These are phyloP conservation scores for Narthecium ossifragum DNA, from an alignment of 106 monocot species.

Conservation along the genomic window DNA sequence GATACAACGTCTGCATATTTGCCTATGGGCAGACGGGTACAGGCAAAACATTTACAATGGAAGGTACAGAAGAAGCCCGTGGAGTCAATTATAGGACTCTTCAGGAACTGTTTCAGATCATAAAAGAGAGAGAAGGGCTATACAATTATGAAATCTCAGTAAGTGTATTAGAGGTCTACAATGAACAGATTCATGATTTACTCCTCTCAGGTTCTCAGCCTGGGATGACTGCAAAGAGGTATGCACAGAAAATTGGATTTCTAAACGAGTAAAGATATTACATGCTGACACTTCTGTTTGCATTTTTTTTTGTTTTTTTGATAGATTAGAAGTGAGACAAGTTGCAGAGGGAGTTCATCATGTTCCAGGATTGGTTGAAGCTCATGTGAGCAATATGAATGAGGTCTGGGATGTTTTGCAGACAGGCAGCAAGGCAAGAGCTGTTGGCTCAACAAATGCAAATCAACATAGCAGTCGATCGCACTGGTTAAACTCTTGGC, in stretches of 20 bases:
- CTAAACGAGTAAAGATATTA: too few relatives aligned
- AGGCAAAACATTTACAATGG: slow-evolving; percentile 96
- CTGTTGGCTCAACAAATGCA: slow-evolving; percentile 73
- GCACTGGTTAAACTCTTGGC: slow-evolving; percentile 47
- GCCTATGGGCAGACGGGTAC: slow-evolving; percentile 95
- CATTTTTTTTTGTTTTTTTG: too few relatives aligned
- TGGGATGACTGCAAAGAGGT: slow-evolving; percentile 53
- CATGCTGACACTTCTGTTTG: too few relatives aligned
- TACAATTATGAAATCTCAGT: slow-evolving; percentile 62
- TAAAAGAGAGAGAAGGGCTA: slow-evolving; percentile 55
- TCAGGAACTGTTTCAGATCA: slow-evolving; percentile 77
- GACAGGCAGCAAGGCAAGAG: slow-evolving; percentile 83
- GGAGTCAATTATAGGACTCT: slow-evolving; percentile 89
- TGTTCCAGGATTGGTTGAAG: slow-evolving; percentile 86
- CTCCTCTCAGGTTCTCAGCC: slow-evolving; percentile 51
- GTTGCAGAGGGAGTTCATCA: slow-evolving; percentile 73
- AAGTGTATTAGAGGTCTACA: slow-evolving; percentile 87
- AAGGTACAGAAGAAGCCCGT: slow-evolving; percentile 69
- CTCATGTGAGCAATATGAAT: slow-evolving; percentile 58
- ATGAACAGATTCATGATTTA: slow-evolving; percentile 88
- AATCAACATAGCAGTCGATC: slow-evolving; percentile 96
- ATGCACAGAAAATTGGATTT: too few relatives aligned
- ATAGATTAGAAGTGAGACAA: slow-evolving; percentile 73
- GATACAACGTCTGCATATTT: slow-evolving; percentile 95
- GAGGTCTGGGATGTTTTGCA: slow-evolving; percentile 85